These are phyloP conservation scores for Ogataea thermomethanolica DNA, from an alignment of 805 yeast genomes.

Conservation along the genomic window DNA sequence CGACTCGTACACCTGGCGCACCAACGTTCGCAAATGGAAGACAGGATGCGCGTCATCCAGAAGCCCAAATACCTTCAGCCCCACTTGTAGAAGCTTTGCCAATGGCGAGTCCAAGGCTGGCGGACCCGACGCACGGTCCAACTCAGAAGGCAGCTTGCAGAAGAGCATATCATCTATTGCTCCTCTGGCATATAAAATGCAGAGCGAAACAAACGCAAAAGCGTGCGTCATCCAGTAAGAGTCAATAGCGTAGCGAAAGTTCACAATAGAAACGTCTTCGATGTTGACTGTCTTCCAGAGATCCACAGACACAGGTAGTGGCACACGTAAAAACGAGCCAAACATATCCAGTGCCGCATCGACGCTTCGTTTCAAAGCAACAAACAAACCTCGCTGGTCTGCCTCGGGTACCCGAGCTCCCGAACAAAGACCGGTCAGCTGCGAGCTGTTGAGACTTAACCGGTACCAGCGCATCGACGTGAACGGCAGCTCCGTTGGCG, in stretches of 20 bases:
- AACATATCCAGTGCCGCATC: slow-evolving; percentile 20
- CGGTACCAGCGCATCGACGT: slow-evolving; percentile 21
- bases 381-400: slow-evolving; percentile 13
- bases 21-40: slow-evolving; percentile 8
- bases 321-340: too few species aligned
- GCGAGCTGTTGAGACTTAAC: slow-evolving; percentile 12
- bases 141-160: slow-evolving; percentile 12
- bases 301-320: too few species aligned
- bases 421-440: slow-evolving; percentile 10
- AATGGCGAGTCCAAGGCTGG: slow-evolving; percentile 17
- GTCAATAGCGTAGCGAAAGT: slow-evolving; percentile 15
- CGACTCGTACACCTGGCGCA: slow-evolving; percentile 14
- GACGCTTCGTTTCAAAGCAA: slow-evolving; percentile 15
- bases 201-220: slow-evolving; percentile 16
- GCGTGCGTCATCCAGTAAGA: slow-evolving; percentile 23
- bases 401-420: slow-evolving; percentile 3
- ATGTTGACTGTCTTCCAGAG: too few species aligned
- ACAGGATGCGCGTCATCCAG: slow-evolving; percentile 18
- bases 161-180: slow-evolving; percentile 18
- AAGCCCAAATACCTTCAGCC: slow-evolving; percentile 11
- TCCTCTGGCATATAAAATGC: slow-evolving; percentile 16
- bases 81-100: slow-evolving; percentile 15
- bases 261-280: slow-evolving; percentile 13
- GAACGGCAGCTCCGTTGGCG: slow-evolving; percentile 19
- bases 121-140: slow-evolving; percentile 10